These are phyloP conservation scores for Podila epicladia DNA, from an alignment of 192 early-diverging fungal genomes.

Conservation along the genomic window DNA sequence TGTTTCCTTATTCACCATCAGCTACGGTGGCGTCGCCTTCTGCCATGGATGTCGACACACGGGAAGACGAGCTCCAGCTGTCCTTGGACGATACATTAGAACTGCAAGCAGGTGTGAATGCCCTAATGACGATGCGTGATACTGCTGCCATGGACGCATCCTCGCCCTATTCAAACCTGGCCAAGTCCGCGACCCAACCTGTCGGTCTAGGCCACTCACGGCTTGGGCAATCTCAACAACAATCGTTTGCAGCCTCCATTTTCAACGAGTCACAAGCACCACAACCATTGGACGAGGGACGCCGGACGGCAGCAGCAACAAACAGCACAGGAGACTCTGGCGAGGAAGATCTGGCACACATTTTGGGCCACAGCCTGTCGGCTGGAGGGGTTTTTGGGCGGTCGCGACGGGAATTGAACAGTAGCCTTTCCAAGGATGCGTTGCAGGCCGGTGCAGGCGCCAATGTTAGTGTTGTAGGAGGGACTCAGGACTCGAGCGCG, in stretches of 20 bases:
- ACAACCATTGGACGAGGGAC: constrained; percentile 5
- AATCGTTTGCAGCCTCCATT: background rate
- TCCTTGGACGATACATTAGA: constrained; percentile 18
- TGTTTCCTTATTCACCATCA: constrained; percentile 15
- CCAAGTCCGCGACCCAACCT: background rate
- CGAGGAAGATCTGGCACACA: constrained; percentile 37
- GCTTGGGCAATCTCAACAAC: background rate
- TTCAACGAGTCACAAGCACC: background rate
- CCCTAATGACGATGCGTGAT: constrained; percentile 22
- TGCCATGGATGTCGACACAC: constrained; percentile 19
- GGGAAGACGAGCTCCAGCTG: background rate
- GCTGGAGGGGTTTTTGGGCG: constrained; percentile 30
- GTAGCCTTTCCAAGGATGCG: constrained; percentile 7
- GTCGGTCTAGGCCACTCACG: background rate
- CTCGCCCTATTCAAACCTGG: background rate
- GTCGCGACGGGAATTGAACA: constrained; percentile 15
- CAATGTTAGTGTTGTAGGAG: background rate
- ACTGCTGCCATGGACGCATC: background rate
- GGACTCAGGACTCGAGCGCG: background rate
- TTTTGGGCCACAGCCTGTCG: constrained; percentile 35
- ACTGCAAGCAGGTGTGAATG: constrained; percentile 23
- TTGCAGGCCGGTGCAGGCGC: constrained; percentile 8
- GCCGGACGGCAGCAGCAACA: background rate
- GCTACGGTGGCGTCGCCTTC: background rate
- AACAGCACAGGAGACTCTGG: constrained; percentile 1